These are phyloP conservation scores for Solanum stenotomum DNA, from an alignment of 257 asterid species.

Conservation along the genomic window DNA sequence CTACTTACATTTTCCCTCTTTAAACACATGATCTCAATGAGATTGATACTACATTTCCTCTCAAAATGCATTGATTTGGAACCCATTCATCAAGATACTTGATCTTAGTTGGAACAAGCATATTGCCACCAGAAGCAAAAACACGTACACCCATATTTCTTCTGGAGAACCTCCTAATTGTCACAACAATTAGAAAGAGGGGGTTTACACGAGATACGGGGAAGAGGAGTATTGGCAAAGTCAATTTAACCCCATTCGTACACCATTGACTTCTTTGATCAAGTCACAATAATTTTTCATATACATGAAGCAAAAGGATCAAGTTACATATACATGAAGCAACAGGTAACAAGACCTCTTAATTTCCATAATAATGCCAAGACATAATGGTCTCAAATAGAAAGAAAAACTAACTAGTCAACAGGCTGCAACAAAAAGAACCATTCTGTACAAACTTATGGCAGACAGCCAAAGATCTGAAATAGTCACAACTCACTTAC, in stretches of 20 bases:
- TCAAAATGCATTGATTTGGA: not conserved
- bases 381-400: not conserved
- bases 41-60: not conserved
- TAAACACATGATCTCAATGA: not conserved
- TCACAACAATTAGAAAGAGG: not conserved
- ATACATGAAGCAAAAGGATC: not conserved
- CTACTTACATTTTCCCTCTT: no score
- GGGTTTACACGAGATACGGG: not conserved
- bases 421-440: not conserved
- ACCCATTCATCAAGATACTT: not conserved
- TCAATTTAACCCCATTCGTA: not conserved
- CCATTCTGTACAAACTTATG: not conserved
- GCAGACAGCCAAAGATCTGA: not conserved
- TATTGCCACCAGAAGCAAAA: not conserved
- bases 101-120: not conserved
- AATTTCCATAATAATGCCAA: not conserved
- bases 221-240: not conserved
- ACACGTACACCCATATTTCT: not conserved
- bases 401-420: not conserved
- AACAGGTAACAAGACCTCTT: not conserved
- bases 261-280: not conserved
- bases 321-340: not conserved
- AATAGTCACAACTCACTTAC: slow-evolving; percentile 28
- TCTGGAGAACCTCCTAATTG: not conserved
- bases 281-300: not conserved